Evolutionary conservation across 1,284 basidiomycete genomes (phyloP).

Genomic region (Ustilago trichophora): DNA sequence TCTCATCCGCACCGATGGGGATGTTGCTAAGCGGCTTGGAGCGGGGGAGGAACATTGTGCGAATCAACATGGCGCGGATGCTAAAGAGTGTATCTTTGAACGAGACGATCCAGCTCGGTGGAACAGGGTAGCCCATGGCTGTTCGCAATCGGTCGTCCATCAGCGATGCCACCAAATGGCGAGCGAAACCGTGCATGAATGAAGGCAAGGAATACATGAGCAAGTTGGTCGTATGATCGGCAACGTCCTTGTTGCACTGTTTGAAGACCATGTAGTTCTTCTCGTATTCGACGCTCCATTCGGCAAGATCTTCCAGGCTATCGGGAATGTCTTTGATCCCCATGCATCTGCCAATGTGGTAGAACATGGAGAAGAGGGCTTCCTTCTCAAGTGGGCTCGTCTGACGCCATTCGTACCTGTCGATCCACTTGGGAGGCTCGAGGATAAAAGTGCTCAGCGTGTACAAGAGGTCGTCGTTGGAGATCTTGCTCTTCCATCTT

Average conservation of each 20-base stretch:
- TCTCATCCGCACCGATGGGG: constrained; percentile 21
- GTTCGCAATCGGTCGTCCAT: constrained; percentile 36
- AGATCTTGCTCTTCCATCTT: constrained; percentile 38
- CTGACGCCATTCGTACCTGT: constrained; percentile 33
- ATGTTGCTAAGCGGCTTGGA: constrained; percentile 16
- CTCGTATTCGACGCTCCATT: constrained; percentile 44
- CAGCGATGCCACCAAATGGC: constrained; percentile 18
- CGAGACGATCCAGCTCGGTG: constrained; percentile 12
- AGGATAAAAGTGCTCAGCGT: constrained; percentile 43
- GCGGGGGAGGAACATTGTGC: constrained; percentile 19
- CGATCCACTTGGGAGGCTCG: constrained; percentile 42
- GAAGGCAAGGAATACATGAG: constrained; percentile 25
- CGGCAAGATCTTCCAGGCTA: constrained; percentile 14
- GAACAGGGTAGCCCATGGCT: constrained; percentile 26
- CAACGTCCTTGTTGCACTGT: constrained; percentile 33
- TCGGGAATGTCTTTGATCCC: constrained; percentile 38
- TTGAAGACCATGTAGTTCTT: constrained; percentile 25
- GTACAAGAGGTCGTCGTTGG: constrained; percentile 49
- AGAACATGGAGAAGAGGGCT: constrained; percentile 40
- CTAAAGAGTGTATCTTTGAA: constrained; percentile 23
- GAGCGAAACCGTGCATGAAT: constrained; percentile 22
- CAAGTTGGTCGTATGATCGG: constrained; percentile 36
- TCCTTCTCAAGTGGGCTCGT: constrained; percentile 34
- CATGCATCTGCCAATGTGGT: constrained; percentile 45
- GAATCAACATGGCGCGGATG: constrained; percentile 4